Base-by-base conservation (phyloP, 2,329 filamentous ascomycete species). In the Aspergillus luchuensis region DNA sequence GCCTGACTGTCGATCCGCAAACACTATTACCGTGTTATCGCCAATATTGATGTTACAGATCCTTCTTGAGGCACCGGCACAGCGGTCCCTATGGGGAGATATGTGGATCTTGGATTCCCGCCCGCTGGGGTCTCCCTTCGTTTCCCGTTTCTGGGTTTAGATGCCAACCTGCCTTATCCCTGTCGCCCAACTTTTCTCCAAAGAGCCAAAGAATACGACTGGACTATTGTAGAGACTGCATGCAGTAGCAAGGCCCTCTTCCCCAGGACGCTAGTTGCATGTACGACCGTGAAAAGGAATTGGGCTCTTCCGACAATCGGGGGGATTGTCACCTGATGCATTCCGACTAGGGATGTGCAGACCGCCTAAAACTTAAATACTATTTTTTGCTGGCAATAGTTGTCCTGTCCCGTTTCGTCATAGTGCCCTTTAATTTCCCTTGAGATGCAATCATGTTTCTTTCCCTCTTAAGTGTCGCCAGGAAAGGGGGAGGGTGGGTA, bases 101-200 rank as follows among this genome's bases (percentile, higher is more conserved):
- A 66, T 69, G 69, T 70, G 69, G 69, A 71, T 65, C 65, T 58
- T 57, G 63, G 63, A 58, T 61, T 66, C 65, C 68, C 61, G 25
- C 30, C 25, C 47, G 15, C 47, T 50, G 25, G 47, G 45, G 45
- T 49, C 58, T 64, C 62, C 56, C 59, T 66, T 69, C 66, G 59
- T 66, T 66, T 64, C 65, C 63, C 61, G 23, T 56, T 53, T 56
- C 38, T 45, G 47, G 38, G 11, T 47, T 38, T 17, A 51, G 21
- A 39, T 55, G 53, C 58, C 56, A 58, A 50, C 62, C 39, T 49
- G 62, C 47, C 30, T 49, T 61, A 65, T 67, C 59, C 59, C 57
- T 69, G 62, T 63, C 56, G 51, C 28, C 38, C 49, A 11, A 52
- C 33, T 15, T 50, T 23, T 45, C 43, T 45, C 43, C 47, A 53